Evolutionary conservation across 768 basidiomycete genomes (phyloP).

Genomic region (Xerocomus potaroensis): DNA sequence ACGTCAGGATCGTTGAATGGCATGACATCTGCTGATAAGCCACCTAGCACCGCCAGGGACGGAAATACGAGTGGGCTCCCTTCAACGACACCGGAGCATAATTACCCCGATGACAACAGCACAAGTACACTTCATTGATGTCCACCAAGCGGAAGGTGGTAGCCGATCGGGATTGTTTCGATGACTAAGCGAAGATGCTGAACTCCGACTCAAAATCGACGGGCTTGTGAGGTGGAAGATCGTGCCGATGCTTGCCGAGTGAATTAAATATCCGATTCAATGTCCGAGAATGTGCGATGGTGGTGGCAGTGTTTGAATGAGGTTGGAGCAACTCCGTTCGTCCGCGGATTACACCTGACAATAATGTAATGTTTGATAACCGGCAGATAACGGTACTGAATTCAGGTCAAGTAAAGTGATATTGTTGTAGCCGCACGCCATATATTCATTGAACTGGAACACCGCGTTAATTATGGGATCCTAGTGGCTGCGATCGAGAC

Average conservation of each 20-base stretch:
- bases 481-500: not conserved
- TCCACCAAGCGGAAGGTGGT: no score
- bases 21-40: slow-evolving; percentile 5
- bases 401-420: not conserved
- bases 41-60: slow-evolving; percentile 20
- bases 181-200: not conserved
- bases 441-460: no score
- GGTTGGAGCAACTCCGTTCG: slow-evolving; percentile 8
- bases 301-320: not conserved
- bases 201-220: slow-evolving; percentile 1
- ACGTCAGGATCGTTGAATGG: slow-evolving; percentile 8
- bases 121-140: no score
- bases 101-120: slow-evolving; percentile 7
- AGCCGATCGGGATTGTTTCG: not conserved
- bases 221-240: not conserved
- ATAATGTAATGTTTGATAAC: no score
- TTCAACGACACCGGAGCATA: slow-evolving; percentile 4
- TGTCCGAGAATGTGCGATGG: not conserved
- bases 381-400: not conserved
- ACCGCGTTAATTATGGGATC: not conserved
- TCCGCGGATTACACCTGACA: slow-evolving; percentile 7
- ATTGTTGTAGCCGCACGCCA: not conserved
- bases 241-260: not conserved
- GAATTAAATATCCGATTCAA: not conserved
- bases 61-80: slow-evolving; percentile 16